These are phyloP conservation scores for Globisporangium polare DNA, from an alignment of 352 stramenopile genomes.

Conservation along the genomic window DNA sequence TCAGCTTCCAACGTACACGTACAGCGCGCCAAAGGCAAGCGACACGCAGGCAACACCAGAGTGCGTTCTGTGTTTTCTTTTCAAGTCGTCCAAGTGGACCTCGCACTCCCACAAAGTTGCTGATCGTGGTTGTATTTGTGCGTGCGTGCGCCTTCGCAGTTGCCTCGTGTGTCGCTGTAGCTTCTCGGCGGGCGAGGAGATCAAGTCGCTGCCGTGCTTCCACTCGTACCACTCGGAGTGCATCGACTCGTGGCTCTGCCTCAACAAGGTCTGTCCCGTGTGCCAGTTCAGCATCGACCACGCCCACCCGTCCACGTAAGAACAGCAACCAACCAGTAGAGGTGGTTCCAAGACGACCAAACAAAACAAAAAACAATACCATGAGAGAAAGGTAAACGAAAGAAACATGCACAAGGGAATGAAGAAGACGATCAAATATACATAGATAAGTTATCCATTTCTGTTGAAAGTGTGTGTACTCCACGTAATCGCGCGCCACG, in stretches of 20 bases:
- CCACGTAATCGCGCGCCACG: slow-evolving; percentile 4
- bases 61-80: slow-evolving; percentile 23
- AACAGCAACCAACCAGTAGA: background rate
- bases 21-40: slow-evolving; percentile 44
- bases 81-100: background rate
- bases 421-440: slow-evolving; percentile 24
- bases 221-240: slow-evolving; percentile 93
- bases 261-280: slow-evolving; percentile 90
- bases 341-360: background rate
- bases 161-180: slow-evolving; percentile 92
- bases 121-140: slow-evolving; percentile 3
- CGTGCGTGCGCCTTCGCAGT: slow-evolving; percentile 40
- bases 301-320: slow-evolving; percentile 7
- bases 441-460: slow-evolving; percentile 57
- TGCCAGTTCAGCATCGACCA: slow-evolving; percentile 84
- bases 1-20: slow-evolving; percentile 80
- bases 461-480: slow-evolving; percentile 9
- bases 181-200: slow-evolving; percentile 87
- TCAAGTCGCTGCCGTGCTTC: slow-evolving; percentile 93
- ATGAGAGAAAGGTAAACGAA: background rate
- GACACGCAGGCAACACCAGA: slow-evolving; percentile 44
- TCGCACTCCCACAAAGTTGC: background rate
- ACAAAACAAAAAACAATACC: no score
- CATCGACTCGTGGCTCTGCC: slow-evolving; percentile 90
- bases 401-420: background rate